Evolutionary conservation across 2,329 filamentous ascomycete genomes (phyloP).

Genomic region (Ceratocystis albifundus): DNA sequence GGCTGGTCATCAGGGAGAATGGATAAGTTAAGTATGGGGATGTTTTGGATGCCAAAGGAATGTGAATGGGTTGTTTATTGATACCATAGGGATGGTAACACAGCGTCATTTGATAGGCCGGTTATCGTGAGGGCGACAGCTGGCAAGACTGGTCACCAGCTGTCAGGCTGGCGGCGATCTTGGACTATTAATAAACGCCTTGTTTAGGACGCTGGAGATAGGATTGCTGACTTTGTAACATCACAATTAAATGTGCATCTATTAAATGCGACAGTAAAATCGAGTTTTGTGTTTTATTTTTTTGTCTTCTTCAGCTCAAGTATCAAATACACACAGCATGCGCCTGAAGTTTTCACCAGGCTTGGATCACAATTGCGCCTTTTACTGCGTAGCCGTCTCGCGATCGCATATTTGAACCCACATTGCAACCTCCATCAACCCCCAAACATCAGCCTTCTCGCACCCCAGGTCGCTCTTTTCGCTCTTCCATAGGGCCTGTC

Average conservation of each 20-base stretch:
- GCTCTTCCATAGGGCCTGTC: background rate
- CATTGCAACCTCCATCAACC: background rate
- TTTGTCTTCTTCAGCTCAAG: background rate
- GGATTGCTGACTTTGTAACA: constrained; percentile 2
- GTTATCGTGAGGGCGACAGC: background rate
- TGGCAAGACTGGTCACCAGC: background rate
- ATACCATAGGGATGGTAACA: background rate
- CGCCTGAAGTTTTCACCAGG: background rate
- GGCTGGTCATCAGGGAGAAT: background rate
- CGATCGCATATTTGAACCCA: background rate
- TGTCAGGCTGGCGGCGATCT: background rate
- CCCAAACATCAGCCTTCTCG: background rate
- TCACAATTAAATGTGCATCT: background rate
- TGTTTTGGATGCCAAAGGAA: background rate
- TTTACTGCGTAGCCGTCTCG: background rate
- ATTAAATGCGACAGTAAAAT: constrained; percentile 6
- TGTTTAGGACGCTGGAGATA: background rate
- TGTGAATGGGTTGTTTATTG: background rate
- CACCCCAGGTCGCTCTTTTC: background rate
- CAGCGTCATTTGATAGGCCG: background rate
- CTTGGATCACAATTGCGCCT: background rate
- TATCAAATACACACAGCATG: constrained; percentile 3
- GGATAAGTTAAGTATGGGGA: background rate
- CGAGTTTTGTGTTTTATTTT: background rate
- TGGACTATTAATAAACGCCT: background rate